Evolutionary conservation across 2,329 filamentous ascomycete genomes (phyloP), one percentile per base, ranked within the genome.

Genomic region (Calonectria pteridis): DNA sequence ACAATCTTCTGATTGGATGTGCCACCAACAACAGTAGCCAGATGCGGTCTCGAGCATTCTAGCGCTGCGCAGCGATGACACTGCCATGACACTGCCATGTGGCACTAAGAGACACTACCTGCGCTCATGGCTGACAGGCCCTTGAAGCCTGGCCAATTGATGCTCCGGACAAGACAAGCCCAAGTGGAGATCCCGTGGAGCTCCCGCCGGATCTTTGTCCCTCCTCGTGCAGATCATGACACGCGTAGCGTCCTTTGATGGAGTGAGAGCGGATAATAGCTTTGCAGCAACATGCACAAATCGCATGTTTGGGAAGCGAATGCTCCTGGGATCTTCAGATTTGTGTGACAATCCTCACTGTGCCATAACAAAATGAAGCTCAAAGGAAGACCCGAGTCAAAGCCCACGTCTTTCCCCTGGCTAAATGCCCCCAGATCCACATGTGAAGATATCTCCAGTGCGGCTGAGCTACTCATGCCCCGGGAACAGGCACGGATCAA

Each of bases 191-290:
- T 62, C 33, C 23, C 55, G 33, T 62, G 55, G 55, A 40, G 55
- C 37, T 62, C 35, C 35, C 55, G 55, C n/a, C 55, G 55, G 33
- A 62, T 40, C 55, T 62, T 62, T 62, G n/a, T n/a, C 23, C 28
- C 33, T 62, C 55, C 55, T 62, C 23, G 55, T 62, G 55, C 55
- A 62, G 55, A 62, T 62, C 55, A 62, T 62, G 55, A 62, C 55
- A 62, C 55, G 55, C 55, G 55, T 62, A 62, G 33, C 55, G 33
- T 40, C 55, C 18, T 62, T 16, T 40, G 55, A 40, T 40, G 14
- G 35, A 18, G 23, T 9, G n/a, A 29, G 33, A 26, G 23, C 6
- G 33, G 6, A 11, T 11, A 28, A 20, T 14, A 10, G 20, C n/a
- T 62, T 20, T 10, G 10, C 55, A 62, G 23, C 33, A 28, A 40